These are phyloP conservation scores for Metschnikowia chrysomelidarum DNA, from an alignment of 805 yeast genomes.

Conservation along the genomic window DNA sequence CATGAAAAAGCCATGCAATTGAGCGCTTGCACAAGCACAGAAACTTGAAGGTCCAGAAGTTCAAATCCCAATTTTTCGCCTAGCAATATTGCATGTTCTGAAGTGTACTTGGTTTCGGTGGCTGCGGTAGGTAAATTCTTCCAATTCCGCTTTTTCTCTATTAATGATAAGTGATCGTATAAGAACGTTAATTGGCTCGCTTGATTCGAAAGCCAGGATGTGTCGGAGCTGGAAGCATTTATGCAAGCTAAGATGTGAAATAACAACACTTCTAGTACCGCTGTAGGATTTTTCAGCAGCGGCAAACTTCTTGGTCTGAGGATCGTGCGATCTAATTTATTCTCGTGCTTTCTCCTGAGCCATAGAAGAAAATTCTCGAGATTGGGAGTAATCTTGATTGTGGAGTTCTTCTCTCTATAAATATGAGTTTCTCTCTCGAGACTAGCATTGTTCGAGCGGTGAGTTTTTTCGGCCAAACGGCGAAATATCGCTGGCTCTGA, in stretches of 20 bases:
- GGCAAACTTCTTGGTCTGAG: slow-evolving; percentile 9
- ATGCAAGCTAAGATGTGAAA: slow-evolving; percentile 18
- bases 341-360: slow-evolving; percentile 15
- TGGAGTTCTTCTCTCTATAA: slow-evolving; percentile 4
- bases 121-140: no score
- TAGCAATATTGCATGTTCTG: neutral
- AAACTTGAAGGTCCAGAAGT: slow-evolving; percentile 1
- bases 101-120: neutral
- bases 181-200: slow-evolving; percentile 6
- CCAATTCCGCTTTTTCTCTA: neutral
- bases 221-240: slow-evolving; percentile 7
- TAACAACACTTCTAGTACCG: slow-evolving; percentile 13
- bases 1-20: slow-evolving; percentile 8
- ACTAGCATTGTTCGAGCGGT: slow-evolving; percentile 18
- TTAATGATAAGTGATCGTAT: slow-evolving; percentile 1
- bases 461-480: slow-evolving; percentile 20
- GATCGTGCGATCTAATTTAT: slow-evolving; percentile 2
- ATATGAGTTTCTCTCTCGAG: slow-evolving; percentile 14
- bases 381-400: slow-evolving; percentile 13
- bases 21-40: slow-evolving; percentile 2
- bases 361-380: slow-evolving; percentile 18
- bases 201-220: slow-evolving; percentile 13
- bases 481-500: slow-evolving; percentile 10
- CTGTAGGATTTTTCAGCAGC: slow-evolving; percentile 4
- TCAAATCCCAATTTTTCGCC: neutral